Base-by-base conservation (phyloP, 208 protist species). In the Leishmania guyanensis region DNA sequence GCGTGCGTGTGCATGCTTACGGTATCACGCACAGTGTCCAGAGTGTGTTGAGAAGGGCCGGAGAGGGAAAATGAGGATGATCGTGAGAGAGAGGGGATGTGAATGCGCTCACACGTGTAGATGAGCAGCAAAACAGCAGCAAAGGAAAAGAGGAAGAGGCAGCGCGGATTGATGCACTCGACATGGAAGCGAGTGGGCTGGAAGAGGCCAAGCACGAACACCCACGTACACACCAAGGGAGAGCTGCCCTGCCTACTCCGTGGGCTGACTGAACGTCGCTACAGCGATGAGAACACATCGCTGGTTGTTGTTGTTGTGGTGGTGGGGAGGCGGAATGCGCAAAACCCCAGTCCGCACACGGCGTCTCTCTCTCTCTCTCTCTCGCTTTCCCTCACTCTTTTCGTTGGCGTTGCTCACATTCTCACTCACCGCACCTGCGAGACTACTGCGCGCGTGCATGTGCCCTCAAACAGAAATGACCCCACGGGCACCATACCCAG, bases 151-250 rank as follows among this genome's bases (percentile, higher is more conserved):
- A 46, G 4, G 43, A 8, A 65, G 26, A 29, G 16, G 26, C 58
- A 65, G 22, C 58, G 26, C 16, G 58, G 9, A 8, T 33, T 1
- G 9, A 65, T 8, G 58, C 14, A 29, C 16, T 65, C 58, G 58
- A 65, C 26, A 29, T 29, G 20, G 26, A 65, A 29, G 26, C 58
- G 26, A 29, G 20, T 8, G 58, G 8, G 14, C 26, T 65, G 22
- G 58, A 22, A 71, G 17, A 71, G 39, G 43, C 66, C 6, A 77
- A 46, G 51, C 53, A 77, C 73, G 43, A 22, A 39, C 39, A 71
- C 66, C 50, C 2, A 82, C 66, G 79, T 36, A 74, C 51, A 76
- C 79, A 75, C 29, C 58, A 48, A 78, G 16, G 53, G 51, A 70
- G 43, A 82, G 54, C 54, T 58, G 54, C 54, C 54, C 12, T 22